Conservation (phyloP, 1,284 basidiomycete genomes). For the Trichosporon sp. region DNA sequence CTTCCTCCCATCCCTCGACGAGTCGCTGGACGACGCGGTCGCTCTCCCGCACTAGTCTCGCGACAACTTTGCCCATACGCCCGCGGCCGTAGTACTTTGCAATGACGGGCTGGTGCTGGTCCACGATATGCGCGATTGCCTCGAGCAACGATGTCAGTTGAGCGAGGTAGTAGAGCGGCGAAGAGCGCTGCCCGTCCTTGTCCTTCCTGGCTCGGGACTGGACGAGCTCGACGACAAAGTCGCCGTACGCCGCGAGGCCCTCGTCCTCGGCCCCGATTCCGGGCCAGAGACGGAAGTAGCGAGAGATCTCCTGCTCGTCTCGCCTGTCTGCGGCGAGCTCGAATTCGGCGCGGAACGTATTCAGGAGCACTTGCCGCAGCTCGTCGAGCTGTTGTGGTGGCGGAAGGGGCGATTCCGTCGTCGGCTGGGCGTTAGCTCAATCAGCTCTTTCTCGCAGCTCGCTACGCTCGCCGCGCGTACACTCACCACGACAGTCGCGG, state of each 20-base stretch:
- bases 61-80: constrained; percentile 80
- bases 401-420: constrained; percentile 79
- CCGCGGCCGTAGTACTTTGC: constrained; percentile 93
- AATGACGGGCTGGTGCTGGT: constrained; percentile 95
- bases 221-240: constrained; percentile 89
- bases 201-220: constrained; percentile 74
- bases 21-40: constrained; percentile 78
- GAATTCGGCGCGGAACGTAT: constrained; percentile 78
- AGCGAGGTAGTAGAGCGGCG: constrained; percentile 83
- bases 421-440: constrained; percentile 66
- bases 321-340: constrained; percentile 70
- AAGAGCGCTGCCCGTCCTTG: constrained; percentile 82
- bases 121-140: constrained; percentile 90
- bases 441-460: too few relatives aligned
- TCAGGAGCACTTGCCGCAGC: constrained; percentile 73
- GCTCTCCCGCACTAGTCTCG: constrained; percentile 77
- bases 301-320: constrained; percentile 83
- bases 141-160: constrained; percentile 88
- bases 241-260: constrained; percentile 89
- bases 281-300: constrained; percentile 97
- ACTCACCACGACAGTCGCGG: constrained; percentile 79
- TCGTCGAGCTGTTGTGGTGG: constrained; percentile 78
- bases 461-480: constrained; percentile 25
- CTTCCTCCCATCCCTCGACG: constrained; percentile 86
- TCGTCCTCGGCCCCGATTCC: constrained; percentile 78